Base-by-base conservation (phyloP, 108 stramenopile species). In the Cylindrotheca fusiformis region DNA sequence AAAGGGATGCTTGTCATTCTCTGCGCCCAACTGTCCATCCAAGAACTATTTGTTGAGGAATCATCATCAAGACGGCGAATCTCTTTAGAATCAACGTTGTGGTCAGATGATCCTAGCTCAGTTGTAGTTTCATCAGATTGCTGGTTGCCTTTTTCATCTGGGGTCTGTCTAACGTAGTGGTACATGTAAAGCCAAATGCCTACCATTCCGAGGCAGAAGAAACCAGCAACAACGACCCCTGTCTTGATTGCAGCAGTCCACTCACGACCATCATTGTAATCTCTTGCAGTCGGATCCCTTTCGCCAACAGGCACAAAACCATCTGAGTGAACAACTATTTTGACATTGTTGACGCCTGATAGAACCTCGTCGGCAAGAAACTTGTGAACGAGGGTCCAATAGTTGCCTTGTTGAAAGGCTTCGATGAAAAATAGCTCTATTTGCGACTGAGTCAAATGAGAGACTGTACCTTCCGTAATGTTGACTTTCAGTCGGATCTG, bases 11-110 rank as follows among this genome's bases (percentile, higher is more conserved):
- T 76, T 0, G 75, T 76, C 8, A 76, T 56, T 19, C 56, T 30
- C 21, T 58, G 48, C 17, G 75, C 68, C 75, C 67, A 69, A 12
- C 31, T 56, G 33, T 76, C 75, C 58, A 76, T 51, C 70, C 70
- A 71, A 5, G 41, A 44, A 72, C 53, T 53, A 30, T 25, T 0
- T 14, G 33, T 47, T 3, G 60, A 55, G 26, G 23, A n/a, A 21
- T 48, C 45, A 29, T 70, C 69, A 23, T 62, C 53, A 14, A 41
- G 36, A 49, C 41, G 17, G 48, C 21, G 4, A 19, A 12, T 17
- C 6, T 54, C 27, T 19, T 55, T 26, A 21, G 54, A 31, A 18
- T 55, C 33, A 27, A 46, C 23, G 8, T 32, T 49, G 36, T 6
- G 10, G 14, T 41, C 36, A 41, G 36, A 6, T 14, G 36, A 10